Evolutionary conservation across 2,329 filamentous ascomycete species (phyloP), one percentile per base, ranked within the genome.

Genomic region (Fusarium xylarioides): DNA sequence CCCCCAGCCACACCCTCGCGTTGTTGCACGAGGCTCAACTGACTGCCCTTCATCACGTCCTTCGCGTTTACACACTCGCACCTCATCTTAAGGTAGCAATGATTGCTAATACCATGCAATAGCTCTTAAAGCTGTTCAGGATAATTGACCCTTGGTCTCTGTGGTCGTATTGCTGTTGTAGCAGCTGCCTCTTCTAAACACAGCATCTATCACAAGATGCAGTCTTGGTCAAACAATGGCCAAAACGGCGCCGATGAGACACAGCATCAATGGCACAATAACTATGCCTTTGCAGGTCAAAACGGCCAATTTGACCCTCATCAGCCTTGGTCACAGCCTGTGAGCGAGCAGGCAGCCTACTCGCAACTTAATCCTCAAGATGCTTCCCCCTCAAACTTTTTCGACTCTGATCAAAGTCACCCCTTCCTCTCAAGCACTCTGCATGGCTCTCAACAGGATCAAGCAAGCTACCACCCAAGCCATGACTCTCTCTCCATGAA

Each of bases 151-250:
- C 44, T 78, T 77, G 69, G 77, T 69, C 65, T 49, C 46, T 46
- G 63, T 64, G 59, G 63, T 60, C 53, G 66, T 73, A 63, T 72
- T 74, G 66, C 67, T 77, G 67, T 62, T 57, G 69, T 67, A 54
- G 74, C 61, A 69, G 67, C 74, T 62, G 66, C 57, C 62, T 66
- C 66, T 76, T 30, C 70, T 63, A 74, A 71, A 62, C 70, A 71
- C 68, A 72, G 65, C 53, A 35, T 55, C 55, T 52, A 60, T 35
- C 50, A 66, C 77, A 80, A 77, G 70, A 84, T 84, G 82, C 82
- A 84, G 80, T 82, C 82, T 66, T 84, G 82, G 82, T 72, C 81
- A 44, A 78, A 78, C 63, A 74, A 79, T 64, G 78, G 80, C 74
- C 82, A 83, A 74, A 81, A 79, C 59, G 82, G 81, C 74, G 74